phyloP scores from a whole-genome alignment of 805 yeast species.

The Metschnikowia koreensis region DNA sequence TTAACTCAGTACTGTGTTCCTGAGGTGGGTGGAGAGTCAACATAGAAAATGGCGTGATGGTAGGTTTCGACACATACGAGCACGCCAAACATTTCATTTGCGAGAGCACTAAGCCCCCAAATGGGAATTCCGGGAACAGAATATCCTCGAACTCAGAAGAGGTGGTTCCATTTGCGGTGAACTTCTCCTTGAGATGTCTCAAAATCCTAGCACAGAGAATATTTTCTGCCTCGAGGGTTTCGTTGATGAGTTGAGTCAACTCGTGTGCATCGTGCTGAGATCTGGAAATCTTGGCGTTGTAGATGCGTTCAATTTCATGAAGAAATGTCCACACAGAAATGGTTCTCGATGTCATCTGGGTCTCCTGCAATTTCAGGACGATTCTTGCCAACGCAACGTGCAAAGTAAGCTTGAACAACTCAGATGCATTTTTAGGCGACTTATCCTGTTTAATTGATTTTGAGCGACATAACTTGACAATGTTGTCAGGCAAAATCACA shows the following conservation, averaged over 20 bases:
- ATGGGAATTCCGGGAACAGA: conserved; percentile 65
- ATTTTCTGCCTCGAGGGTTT: conserved; percentile 71
- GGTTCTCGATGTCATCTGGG: conserved; percentile 50
- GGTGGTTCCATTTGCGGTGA: neutral
- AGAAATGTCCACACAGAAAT: conserved; percentile 79
- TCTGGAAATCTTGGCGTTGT: conserved; percentile 69
- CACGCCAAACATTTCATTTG: conserved; percentile 72
- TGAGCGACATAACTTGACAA: conserved; percentile 18
- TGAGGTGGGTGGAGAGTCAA: conserved; percentile 76
- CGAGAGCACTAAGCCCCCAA: conserved; percentile 63
- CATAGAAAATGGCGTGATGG: conserved; percentile 61
- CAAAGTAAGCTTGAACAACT: conserved; percentile 43
- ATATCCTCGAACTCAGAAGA: conserved; percentile 13
- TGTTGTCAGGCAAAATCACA: conserved; percentile 13
- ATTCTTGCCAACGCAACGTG: conserved; percentile 57
- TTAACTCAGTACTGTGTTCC: conserved; percentile 42
- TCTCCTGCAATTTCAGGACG: conserved; percentile 58
- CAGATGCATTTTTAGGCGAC: conserved; percentile 10
- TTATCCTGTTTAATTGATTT: conserved; percentile 10
- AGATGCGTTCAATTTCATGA: conserved; percentile 67
- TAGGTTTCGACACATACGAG: conserved; percentile 55
- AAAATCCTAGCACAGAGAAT: conserved; percentile 37
- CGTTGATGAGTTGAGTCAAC: conserved; percentile 74
- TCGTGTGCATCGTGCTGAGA: conserved; percentile 97
- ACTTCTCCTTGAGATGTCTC: conserved; percentile 17